Evolutionary conservation across 1,139 yeast species (phyloP).

Genomic region (Yamadazyma epiphylla): DNA sequence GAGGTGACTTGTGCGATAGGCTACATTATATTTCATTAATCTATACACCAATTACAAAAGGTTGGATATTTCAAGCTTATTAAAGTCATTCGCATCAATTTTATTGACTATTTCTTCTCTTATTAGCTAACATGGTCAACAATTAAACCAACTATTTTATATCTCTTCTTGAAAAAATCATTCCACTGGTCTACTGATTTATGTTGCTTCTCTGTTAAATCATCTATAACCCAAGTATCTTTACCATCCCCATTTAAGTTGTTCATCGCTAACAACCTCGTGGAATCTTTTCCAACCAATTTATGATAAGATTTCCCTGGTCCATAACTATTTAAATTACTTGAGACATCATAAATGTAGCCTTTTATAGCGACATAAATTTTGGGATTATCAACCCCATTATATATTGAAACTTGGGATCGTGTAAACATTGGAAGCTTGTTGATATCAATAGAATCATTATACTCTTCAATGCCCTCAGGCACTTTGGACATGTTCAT

Average conservation of each 20-base stretch:
- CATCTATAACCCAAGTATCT: slow-evolving; percentile 46
- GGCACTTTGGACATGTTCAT: not conserved
- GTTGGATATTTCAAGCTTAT: no score
- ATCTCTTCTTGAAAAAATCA: slow-evolving; percentile 51
- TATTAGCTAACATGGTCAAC: slow-evolving; percentile 21
- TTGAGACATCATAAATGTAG: slow-evolving; percentile 69
- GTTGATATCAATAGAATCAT: slow-evolving; percentile 18
- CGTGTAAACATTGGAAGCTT: slow-evolving; percentile 34
- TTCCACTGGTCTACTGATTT: slow-evolving; percentile 56
- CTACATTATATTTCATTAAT: no score
- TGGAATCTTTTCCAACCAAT: slow-evolving; percentile 74
- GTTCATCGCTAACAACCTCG: slow-evolving; percentile 58
- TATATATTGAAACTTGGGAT: slow-evolving; percentile 27
- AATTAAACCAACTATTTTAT: slow-evolving; percentile 33
- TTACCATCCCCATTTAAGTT: slow-evolving; percentile 25
- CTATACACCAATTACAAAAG: no score
- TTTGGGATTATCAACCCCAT: slow-evolving; percentile 29
- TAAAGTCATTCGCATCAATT: no score
- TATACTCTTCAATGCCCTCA: slow-evolving; percentile 19
- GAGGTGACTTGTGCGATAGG: no score
- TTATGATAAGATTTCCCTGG: slow-evolving; percentile 71
- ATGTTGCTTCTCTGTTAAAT: slow-evolving; percentile 47
- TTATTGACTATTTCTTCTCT: no score
- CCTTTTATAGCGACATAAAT: slow-evolving; percentile 77
- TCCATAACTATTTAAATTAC: slow-evolving; percentile 65